Base-by-base conservation (phyloP, 2,329 filamentous ascomycete species). In the Graphilbum ipis-grandicollis region DNA sequence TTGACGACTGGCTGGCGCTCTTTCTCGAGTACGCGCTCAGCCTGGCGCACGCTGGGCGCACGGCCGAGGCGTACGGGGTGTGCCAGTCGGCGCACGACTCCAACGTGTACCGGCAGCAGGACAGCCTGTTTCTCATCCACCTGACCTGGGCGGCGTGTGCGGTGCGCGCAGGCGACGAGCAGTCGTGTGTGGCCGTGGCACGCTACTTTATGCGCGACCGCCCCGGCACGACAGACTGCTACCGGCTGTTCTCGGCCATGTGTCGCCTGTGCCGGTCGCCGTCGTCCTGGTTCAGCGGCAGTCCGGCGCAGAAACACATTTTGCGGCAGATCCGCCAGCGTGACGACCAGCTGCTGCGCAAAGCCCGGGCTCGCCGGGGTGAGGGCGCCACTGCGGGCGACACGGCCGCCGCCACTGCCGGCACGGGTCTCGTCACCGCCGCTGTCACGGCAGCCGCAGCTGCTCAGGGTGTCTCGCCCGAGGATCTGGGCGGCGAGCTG, bases 271-370 rank as follows among this genome's bases (percentile, higher is more conserved):
- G 75, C 49, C 75, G 82, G 36, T 76, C 38, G 22, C 73, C 78
- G 2, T 64, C 73, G 28, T 69, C 75, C 22, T 82, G 79, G 63
- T 93, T 88, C 55, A 78, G 78, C 36, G 78, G 79, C 3, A 80
- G 82, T 0, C 77, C 83, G 0, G 77, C 79, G 17, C 85, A 93
- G 55, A 96, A 96, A 53, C 93, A 82, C 51, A 75, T 96, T 48
- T 65, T 94, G 40, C 76, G 90, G 5, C 84, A 93, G 56, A 82
- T 98, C 56, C 92, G 93, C 54, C 74, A 75, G 4, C 81, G 93
- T 61, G 90, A 98, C 54, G 78, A 70, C 43, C 59, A 63, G 5
- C 63, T 80, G 33, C 66, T 93, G 38, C 75, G 86, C 5, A 82
- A 90, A 55, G 80, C 94, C 56, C 90, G 92, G 54, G 74, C 75